Conservation (phyloP, 2,329 filamentous ascomycete genomes). For the Rhytidhysteron rufulum region DNA sequence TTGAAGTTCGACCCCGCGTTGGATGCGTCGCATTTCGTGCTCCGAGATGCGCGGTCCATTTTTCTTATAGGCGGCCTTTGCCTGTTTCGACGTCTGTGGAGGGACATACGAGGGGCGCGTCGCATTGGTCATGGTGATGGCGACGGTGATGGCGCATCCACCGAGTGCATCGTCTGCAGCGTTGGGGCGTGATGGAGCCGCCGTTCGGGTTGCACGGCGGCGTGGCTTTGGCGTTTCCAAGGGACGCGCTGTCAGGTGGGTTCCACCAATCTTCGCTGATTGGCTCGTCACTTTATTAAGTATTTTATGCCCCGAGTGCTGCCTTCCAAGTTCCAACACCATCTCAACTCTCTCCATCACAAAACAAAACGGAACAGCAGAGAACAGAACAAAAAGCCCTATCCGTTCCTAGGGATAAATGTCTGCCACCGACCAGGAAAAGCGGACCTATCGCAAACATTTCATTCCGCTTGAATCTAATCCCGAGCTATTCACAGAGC, state of each 20-base stretch:
- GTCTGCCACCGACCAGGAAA: neutral
- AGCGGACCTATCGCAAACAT: constrained; percentile 14
- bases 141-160: no score
- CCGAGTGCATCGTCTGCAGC: no score
- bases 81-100: constrained; percentile 30
- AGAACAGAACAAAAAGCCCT: neutral
- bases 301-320: no score
- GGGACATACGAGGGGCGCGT: neutral
- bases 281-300: no score
- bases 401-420: neutral
- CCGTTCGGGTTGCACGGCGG: no score
- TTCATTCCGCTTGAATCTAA: constrained; percentile 58
- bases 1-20: constrained; percentile 28
- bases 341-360: no score
- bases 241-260: no score
- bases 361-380: no score
- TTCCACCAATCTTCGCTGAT: no score
- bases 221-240: no score
- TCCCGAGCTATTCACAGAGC: constrained; percentile 79
- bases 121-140: neutral
- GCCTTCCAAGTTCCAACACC: no score
- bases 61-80: constrained; percentile 29
- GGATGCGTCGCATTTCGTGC: constrained; percentile 24
- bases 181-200: no score
- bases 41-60: constrained; percentile 22